Conservation (phyloP, 129 eudicot genomes). For the Calendula officinalis region DNA sequence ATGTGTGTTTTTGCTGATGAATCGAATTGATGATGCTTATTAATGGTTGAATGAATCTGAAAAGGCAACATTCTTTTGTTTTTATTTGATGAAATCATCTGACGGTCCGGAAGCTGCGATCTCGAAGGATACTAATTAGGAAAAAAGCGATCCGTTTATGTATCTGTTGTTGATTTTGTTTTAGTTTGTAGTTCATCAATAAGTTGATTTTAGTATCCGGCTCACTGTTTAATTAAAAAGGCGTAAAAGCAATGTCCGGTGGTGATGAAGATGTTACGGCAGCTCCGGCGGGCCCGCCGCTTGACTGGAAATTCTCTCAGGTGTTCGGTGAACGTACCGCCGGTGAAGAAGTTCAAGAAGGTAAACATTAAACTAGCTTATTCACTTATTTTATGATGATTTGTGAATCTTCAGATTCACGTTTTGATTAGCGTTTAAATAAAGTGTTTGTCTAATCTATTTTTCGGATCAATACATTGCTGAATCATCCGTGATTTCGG, state of each 20-base stretch:
- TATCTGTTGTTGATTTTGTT: constrained; percentile 12
- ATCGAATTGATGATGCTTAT: constrained; percentile 18
- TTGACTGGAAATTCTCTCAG: constrained; percentile 90
- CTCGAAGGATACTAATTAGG: constrained; percentile 29
- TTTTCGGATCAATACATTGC: constrained; percentile 34
- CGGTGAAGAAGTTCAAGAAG: constrained; percentile 77
- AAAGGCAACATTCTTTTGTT: constrained; percentile 31
- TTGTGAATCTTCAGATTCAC: constrained; percentile 19
- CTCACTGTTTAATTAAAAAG: not conserved
- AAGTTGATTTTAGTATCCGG: no score
- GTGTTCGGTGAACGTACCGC: constrained; percentile 79
- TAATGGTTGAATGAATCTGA: constrained; percentile 21
- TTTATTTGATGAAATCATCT: constrained; percentile 15
- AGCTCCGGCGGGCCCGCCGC: constrained; percentile 57
- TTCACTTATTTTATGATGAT: not conserved
- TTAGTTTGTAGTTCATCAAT: constrained; percentile 12
- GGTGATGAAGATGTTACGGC: constrained; percentile 56
- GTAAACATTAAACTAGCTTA: constrained; percentile 22
- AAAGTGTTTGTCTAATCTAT: constrained; percentile 32
- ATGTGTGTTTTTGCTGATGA: constrained; percentile 12
- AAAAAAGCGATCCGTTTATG: constrained; percentile 32
- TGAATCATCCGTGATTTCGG: constrained; percentile 21
- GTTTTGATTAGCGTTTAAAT: constrained; percentile 29
- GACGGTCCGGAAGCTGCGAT: constrained; percentile 40
- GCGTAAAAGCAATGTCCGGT: constrained; percentile 49